phyloP scores from a whole-genome alignment of 2,329 filamentous ascomycete species.

The Rutstroemia sp. region DNA sequence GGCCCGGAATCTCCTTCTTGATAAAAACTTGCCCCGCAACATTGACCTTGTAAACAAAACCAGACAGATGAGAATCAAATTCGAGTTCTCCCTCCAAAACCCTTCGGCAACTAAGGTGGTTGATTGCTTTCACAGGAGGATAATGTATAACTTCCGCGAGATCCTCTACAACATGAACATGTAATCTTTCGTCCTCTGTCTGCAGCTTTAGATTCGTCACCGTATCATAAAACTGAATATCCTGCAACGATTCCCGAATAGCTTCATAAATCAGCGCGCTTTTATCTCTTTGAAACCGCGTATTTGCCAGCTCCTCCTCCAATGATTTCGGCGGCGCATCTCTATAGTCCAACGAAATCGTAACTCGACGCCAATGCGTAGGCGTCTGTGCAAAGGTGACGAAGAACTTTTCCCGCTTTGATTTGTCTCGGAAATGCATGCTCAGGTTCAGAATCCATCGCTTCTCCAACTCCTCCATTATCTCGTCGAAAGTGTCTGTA shows the following conservation, averaged over 20 bases:
- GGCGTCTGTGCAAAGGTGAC: conserved; percentile 83
- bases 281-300: conserved; percentile 85
- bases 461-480: conserved; percentile 76
- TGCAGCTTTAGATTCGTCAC: conserved; percentile 94
- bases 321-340: conserved; percentile 72
- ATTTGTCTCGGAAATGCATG: conserved; percentile 95
- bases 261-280: conserved; percentile 89
- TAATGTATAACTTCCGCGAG: conserved; percentile 81
- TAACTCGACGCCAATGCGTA: conserved; percentile 77
- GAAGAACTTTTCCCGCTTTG: conserved; percentile 94
- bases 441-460: conserved; percentile 96
- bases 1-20: conserved; percentile 96
- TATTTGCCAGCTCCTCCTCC: conserved; percentile 70
- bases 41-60: conserved; percentile 91
- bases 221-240: conserved; percentile 93
- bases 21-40: conserved; percentile 65
- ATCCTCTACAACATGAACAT: conserved; percentile 97
- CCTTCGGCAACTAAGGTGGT: conserved; percentile 59
- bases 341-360: conserved; percentile 89
- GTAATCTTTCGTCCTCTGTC: conserved; percentile 77
- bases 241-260: conserved; percentile 82
- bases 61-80: conserved; percentile 90
- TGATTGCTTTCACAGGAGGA: conserved; percentile 64
- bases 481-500: conserved; percentile 43
- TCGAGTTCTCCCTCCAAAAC: conserved; percentile 67